A percentile compares a stretch with the other conserved stretches of the same genome.
Evolutionary conservation across 495 filamentous ascomycete genomes (phyloP).

Genomic region (Hyaloscypha bicolor): DNA sequence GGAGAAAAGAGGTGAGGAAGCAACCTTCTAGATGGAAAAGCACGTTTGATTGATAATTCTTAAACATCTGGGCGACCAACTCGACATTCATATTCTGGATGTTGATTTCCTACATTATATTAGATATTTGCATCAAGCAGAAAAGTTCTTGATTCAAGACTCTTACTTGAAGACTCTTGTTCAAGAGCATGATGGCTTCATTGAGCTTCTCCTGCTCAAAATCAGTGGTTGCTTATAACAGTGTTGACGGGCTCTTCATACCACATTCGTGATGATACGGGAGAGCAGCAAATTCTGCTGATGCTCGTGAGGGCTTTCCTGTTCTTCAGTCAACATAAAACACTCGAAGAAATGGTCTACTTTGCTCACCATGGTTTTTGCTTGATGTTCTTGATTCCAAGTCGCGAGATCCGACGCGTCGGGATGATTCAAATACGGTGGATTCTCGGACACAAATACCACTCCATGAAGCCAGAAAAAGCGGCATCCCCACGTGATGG

Average conservation of each 20-base stretch:
- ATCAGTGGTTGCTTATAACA: conserved; percentile 21
- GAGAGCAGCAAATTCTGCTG: conserved; percentile 92
- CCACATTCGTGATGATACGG: conserved; percentile 96
- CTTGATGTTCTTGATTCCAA: conserved; percentile 3
- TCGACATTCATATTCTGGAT: conserved; percentile 98
- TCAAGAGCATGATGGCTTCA: conserved; percentile 88
- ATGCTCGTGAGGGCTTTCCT: conserved; percentile 98
- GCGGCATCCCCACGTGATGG: conserved; percentile 19
- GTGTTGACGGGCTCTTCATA: conserved; percentile 46
- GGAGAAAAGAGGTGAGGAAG: conserved; percentile 12
- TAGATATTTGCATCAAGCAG: background rate
- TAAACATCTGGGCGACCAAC: conserved; percentile 98
- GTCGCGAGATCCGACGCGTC: conserved; percentile 28
- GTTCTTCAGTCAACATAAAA: conserved; percentile 2
- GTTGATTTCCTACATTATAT: conserved; percentile 77
- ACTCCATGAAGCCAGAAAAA: too few species aligned
- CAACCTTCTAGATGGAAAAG: conserved; percentile 95
- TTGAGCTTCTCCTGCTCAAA: conserved; percentile 88
- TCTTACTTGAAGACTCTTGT: conserved; percentile 82
- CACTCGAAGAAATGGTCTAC: background rate
- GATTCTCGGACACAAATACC: too few species aligned
- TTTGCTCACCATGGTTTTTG: conserved; percentile 23
- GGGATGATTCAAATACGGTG: background rate
- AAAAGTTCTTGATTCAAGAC: background rate
- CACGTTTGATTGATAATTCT: conserved; percentile 98